phyloP scores from a whole-genome alignment of 2,329 filamentous ascomycete species.

The Elsinoe necatrix region DNA sequence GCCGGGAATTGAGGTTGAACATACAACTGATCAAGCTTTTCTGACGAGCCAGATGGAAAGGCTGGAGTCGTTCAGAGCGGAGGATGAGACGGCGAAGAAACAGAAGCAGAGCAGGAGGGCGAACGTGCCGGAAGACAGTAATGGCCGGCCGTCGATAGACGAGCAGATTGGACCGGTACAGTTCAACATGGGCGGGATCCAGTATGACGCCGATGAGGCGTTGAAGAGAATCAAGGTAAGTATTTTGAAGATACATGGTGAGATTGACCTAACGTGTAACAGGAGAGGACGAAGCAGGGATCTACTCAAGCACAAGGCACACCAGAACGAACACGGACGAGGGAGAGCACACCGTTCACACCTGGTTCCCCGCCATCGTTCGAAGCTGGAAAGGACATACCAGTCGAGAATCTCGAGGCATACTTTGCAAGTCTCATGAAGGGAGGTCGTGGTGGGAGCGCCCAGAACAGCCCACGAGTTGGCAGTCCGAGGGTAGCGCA shows the following conservation, averaged over 20 bases:
- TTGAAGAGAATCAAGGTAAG: slow-evolving; percentile 72
- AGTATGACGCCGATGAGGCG: slow-evolving; percentile 84
- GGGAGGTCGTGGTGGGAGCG: slow-evolving; percentile 25
- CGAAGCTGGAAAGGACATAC: slow-evolving; percentile 43
- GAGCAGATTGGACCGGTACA: slow-evolving; percentile 91
- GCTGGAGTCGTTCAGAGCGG: slow-evolving; percentile 56
- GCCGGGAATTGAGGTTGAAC: slow-evolving; percentile 28
- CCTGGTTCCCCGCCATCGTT: slow-evolving; percentile 19
- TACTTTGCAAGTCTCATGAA: slow-evolving; percentile 54
- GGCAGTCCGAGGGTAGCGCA: slow-evolving; percentile 13
- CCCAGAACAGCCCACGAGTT: slow-evolving; percentile 17
- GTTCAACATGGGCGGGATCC: slow-evolving; percentile 97
- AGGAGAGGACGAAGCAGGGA: slow-evolving; percentile 17
- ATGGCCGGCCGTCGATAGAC: slow-evolving; percentile 39
- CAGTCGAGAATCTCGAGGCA: slow-evolving; percentile 48
- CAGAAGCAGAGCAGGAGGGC: slow-evolving; percentile 19
- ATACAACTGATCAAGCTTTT: slow-evolving; percentile 29
- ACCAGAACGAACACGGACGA: slow-evolving; percentile 25
- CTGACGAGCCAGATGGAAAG: slow-evolving; percentile 55
- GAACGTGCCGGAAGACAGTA: slow-evolving; percentile 28
- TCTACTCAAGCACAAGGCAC: slow-evolving; percentile 39
- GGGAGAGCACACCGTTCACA: slow-evolving; percentile 21
- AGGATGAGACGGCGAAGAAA: slow-evolving; percentile 48
- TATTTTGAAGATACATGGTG: slow-evolving; percentile 18
- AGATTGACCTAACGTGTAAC: background rate